Conservation (phyloP, 2,329 filamentous ascomycete species). For the Trichoderma lentiforme region DNA sequence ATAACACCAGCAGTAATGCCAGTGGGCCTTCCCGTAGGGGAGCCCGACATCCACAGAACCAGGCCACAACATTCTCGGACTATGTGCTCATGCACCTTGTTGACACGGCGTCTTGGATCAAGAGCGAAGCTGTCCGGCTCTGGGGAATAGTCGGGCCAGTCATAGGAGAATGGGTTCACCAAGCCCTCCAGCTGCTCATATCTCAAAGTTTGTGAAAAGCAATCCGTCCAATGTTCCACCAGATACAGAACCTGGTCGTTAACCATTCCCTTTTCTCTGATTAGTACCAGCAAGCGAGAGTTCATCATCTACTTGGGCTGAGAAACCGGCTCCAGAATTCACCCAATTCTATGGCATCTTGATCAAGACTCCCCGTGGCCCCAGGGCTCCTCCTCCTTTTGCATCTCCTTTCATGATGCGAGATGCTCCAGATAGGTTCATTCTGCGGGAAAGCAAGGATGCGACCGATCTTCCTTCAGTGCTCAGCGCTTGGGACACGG, state of each 20-base stretch:
- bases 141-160: background rate
- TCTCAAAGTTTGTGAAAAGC: background rate
- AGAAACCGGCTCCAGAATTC: background rate
- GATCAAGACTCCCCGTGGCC: background rate
- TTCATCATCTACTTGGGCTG: background rate
- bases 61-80: background rate
- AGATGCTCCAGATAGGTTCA: background rate
- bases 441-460: background rate
- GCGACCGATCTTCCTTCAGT: background rate
- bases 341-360: slow-evolving; percentile 13
- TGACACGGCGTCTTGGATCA: background rate
- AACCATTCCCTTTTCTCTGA: background rate
- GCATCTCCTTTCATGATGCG: background rate
- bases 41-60: background rate
- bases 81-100: background rate
- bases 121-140: background rate
- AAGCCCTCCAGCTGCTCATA: background rate
- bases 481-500: background rate
- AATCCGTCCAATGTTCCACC: background rate
- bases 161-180: background rate
- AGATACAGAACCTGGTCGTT: background rate
- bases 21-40: background rate
- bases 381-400: background rate
- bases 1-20: background rate
- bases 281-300: background rate